Conservation (phyloP, 441 rosid species). For the Arabidopsis lyrata region DNA sequence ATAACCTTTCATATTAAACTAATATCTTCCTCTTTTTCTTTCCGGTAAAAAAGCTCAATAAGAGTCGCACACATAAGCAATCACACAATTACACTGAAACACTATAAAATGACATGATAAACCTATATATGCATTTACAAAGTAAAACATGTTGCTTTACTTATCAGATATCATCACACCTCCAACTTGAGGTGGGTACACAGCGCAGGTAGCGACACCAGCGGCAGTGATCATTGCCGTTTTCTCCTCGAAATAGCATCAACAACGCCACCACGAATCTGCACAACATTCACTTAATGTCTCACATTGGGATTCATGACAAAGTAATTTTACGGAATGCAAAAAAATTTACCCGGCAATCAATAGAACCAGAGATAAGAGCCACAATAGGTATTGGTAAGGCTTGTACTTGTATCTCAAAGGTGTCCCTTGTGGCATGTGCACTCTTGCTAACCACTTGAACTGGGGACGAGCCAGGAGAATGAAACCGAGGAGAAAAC, state of each 20-base stretch:
- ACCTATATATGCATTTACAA: slow-evolving; percentile 36
- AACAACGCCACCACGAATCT: slow-evolving; percentile 53
- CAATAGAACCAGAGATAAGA: slow-evolving; percentile 56
- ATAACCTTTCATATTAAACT: slow-evolving; percentile 24
- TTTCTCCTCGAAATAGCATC: slow-evolving; percentile 58
- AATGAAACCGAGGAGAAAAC: slow-evolving; percentile 66
- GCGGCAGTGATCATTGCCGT: slow-evolving; percentile 57
- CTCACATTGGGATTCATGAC: not conserved
- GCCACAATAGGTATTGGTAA: slow-evolving; percentile 63
- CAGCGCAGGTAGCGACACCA: slow-evolving; percentile 77
- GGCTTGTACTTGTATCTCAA: slow-evolving; percentile 58
- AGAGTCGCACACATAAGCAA: slow-evolving; percentile 23
- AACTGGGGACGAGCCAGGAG: slow-evolving; percentile 68
- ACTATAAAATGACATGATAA: slow-evolving; percentile 12
- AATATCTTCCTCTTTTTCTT: not conserved
- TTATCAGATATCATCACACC: slow-evolving; percentile 48
- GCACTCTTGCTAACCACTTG: slow-evolving; percentile 54
- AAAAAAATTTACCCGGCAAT: slow-evolving; percentile 54
- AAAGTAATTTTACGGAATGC: not conserved
- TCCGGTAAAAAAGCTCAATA: slow-evolving; percentile 4
- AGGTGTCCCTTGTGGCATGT: slow-evolving; percentile 46
- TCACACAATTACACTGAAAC: slow-evolving; percentile 16
- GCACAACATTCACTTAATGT: not conserved
- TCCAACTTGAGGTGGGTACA: slow-evolving; percentile 65
- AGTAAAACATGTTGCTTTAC: slow-evolving; percentile 7